Conservation (phyloP, 2,329 filamentous ascomycete genomes). For the Nannizzia gypsea region DNA sequence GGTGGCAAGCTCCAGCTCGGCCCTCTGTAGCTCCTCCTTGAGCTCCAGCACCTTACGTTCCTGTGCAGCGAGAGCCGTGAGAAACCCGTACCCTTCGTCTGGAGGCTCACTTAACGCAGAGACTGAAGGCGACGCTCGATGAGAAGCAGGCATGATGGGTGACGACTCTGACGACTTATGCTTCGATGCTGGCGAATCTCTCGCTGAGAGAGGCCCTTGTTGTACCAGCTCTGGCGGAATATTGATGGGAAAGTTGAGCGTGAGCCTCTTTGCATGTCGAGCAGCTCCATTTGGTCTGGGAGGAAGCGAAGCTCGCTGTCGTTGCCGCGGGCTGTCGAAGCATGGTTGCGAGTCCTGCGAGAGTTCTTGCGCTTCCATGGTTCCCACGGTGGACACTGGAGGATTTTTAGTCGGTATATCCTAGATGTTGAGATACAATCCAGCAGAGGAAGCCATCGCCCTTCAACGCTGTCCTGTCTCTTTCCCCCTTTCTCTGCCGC, state of each 20-base stretch:
- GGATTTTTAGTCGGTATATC: background rate
- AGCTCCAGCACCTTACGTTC: conserved; percentile 84
- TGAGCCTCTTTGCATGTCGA: conserved; percentile 35
- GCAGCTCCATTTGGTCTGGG: conserved; percentile 25
- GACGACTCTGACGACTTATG: conserved; percentile 16
- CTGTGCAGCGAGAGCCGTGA: conserved; percentile 83
- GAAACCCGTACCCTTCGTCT: conserved; percentile 54
- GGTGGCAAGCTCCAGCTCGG: conserved; percentile 61
- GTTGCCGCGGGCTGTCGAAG: conserved; percentile 13
- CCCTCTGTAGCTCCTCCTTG: conserved; percentile 73
- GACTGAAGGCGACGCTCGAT: conserved; percentile 17
- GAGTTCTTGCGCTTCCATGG: conserved; percentile 11
- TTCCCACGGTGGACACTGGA: background rate
- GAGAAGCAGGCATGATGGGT: conserved; percentile 22
- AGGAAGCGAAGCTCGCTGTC: conserved; percentile 25
- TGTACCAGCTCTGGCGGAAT: conserved; percentile 17
- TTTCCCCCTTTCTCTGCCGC: background rate
- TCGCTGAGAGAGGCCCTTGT: conserved; percentile 11
- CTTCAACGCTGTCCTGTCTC: background rate
- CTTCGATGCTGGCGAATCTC: conserved; percentile 20
- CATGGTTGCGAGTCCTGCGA: conserved; percentile 3
- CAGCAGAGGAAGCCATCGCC: background rate
- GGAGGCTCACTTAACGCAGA: conserved; percentile 20
- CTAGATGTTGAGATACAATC: background rate
- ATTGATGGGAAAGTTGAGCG: conserved; percentile 38